These are phyloP conservation scores for Botrytis squamosa DNA, from an alignment of 2,329 filamentous ascomycete species.

Conservation along the genomic window DNA sequence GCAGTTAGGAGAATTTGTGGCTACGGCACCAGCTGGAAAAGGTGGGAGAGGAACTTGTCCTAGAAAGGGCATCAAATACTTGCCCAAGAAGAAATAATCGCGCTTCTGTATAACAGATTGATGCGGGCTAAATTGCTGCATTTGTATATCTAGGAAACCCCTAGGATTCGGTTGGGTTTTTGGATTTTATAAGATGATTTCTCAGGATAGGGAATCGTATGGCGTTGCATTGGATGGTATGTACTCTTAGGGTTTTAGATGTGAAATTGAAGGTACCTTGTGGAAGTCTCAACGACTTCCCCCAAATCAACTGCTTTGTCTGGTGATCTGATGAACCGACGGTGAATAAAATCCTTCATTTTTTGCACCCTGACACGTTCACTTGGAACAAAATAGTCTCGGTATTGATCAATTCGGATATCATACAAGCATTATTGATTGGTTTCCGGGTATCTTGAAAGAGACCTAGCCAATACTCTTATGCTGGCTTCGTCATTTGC, in stretches of 20 bases:
- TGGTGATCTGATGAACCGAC: not conserved
- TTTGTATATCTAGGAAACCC: not conserved
- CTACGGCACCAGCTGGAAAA: conserved; percentile 25
- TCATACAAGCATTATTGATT: not conserved
- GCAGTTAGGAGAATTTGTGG: conserved; percentile 27
- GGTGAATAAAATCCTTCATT: not conserved
- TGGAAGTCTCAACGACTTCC: not conserved
- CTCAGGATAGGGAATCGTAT: not conserved
- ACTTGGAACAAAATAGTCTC: not conserved
- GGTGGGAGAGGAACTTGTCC: conserved; percentile 25
- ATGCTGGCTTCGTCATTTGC: not conserved
- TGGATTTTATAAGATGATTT: not conserved
- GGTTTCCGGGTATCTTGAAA: not conserved
- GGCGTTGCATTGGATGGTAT: not conserved
- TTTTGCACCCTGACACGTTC: not conserved
- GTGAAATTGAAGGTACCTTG: not conserved
- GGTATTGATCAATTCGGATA: not conserved
- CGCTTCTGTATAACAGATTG: not conserved
- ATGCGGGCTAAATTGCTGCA: not conserved
- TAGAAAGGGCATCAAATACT: conserved; percentile 25
- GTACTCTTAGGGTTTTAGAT: not conserved
- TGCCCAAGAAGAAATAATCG: conserved; percentile 24
- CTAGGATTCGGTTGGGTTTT: not conserved
- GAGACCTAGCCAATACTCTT: not conserved
- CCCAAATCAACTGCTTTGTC: not conserved